These are phyloP conservation scores for Trichoderma gracile DNA, from an alignment of 2,329 filamentous ascomycete genomes.

Conservation along the genomic window DNA sequence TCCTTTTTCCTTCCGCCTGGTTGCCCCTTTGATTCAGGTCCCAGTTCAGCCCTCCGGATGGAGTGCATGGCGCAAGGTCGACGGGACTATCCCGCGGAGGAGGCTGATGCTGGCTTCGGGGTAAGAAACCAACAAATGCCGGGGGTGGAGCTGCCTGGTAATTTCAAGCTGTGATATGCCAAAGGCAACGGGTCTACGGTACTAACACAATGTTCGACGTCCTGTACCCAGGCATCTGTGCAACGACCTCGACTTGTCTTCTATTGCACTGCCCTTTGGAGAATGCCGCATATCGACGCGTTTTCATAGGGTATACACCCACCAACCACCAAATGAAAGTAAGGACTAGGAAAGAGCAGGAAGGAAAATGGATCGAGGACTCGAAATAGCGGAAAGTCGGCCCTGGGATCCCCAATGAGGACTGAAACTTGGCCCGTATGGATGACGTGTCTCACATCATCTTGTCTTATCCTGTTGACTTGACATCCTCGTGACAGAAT, in stretches of 20 bases:
- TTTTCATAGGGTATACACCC: background rate
- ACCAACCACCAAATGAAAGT: background rate
- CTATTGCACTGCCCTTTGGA: background rate
- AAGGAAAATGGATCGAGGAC: background rate
- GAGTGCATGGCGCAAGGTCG: conserved; percentile 21
- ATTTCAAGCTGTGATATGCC: no score
- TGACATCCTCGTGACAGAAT: conserved; percentile 1
- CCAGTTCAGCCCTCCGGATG: conserved; percentile 6
- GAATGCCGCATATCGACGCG: background rate
- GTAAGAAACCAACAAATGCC: background rate
- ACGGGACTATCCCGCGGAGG: conserved; percentile 4
- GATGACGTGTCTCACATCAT: conserved; percentile 19
- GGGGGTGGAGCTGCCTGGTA: background rate
- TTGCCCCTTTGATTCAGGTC: conserved; percentile 9
- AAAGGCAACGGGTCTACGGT: background rate
- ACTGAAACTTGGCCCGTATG: background rate
- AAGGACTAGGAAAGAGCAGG: background rate
- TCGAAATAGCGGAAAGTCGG: background rate
- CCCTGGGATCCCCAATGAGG: background rate
- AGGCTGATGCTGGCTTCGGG: conserved; percentile 4
- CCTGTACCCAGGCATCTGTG: background rate
- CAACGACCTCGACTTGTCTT: background rate
- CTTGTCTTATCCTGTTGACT: background rate
- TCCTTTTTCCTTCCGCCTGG: background rate
- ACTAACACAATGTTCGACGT: background rate